Base-by-base conservation (phyloP, 345 rosid genomes). In the Gossypioides kirkii region DNA sequence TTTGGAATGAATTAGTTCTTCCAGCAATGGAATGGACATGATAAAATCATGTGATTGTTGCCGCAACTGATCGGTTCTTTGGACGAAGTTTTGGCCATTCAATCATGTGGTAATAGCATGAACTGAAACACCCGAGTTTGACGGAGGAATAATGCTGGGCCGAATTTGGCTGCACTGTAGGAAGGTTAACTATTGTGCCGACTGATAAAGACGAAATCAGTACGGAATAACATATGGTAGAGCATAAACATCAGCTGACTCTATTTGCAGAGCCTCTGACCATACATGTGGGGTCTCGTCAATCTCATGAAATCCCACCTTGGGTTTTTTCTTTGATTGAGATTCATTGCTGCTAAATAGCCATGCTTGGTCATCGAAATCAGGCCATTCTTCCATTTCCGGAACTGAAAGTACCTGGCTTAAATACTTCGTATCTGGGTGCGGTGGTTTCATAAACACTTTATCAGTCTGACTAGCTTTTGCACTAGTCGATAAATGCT, bases 161-260 rank as follows among this genome's bases (percentile, higher is more conserved):
- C 67, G 49, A 42, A 18, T 53, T 77, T 65, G 55, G 76, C 80
- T 42, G 49, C 12, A 13, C 62, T 38, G 64, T 50, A 16, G 71
- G 66, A 77, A 53, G 22, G 58, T 25, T 36, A 46, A 68, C 53
- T 67, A 6, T 13, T 18, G 50, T 5, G 70, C 56, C 73, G 62
- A 11, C 18, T 73, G 45, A 66, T 45, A 22, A 18, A 13, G 17
- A 69, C 74, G 63, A 69, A 69, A 75, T 84, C 88, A 92, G 77
- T 85, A 88, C 22, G 92, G 97, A 80, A 90, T 82, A 50, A 92
- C 94, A 45, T 90, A 92, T 5, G 97, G 97, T 69, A 92, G 86
- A 61, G 96, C 96, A 52, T 73, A 68, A 41, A 83, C 32, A 73
- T 92, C 92, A 58, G 88, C 94, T 38, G 86, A 83, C 77, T 83